Conservation (phyloP, 352 stramenopile species). For the Globisporangium cylindrosporum region DNA sequence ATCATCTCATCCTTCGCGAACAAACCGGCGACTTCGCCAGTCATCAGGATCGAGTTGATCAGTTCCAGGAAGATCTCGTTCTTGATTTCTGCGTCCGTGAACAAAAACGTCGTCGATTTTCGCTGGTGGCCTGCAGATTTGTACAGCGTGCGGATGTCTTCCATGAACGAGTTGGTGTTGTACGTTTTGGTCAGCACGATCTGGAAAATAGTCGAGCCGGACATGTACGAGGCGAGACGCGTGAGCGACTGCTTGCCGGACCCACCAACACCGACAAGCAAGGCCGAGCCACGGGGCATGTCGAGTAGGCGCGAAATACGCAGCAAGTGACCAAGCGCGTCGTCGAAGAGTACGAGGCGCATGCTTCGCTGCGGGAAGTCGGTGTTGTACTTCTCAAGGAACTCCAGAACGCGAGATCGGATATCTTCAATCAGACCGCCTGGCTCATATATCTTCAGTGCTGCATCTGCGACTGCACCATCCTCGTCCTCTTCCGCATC, state of each 20-base stretch:
- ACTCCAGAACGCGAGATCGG: constrained; percentile 90
- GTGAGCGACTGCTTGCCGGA: constrained; percentile 98
- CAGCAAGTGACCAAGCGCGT: constrained; percentile 96
- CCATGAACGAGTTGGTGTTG: constrained; percentile 96
- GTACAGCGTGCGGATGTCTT: constrained; percentile 96
- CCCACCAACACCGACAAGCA: constrained; percentile 97
- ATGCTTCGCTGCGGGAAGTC: constrained; percentile 96
- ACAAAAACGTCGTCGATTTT: constrained; percentile 97
- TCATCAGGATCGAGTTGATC: constrained; percentile 98
- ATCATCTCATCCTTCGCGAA: constrained; percentile 99
- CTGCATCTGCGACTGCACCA: constrained; percentile 91
- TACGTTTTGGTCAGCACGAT: constrained; percentile 99
- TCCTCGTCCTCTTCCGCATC: constrained; percentile 97
- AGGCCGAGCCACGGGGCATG: constrained; percentile 93
- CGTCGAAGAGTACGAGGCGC: constrained; percentile 98
- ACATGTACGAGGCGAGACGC: constrained; percentile 95
- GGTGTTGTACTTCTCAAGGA: constrained; percentile 97
- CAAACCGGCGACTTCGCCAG: constrained; percentile 96
- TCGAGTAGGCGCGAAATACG: constrained; percentile 96
- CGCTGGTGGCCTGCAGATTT: constrained; percentile 95
- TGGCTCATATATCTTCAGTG: constrained; percentile 97
- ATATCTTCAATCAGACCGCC: constrained; percentile 93
- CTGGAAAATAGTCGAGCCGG: constrained; percentile 95
- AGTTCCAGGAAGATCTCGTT: constrained; percentile 99
- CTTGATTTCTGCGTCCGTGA: constrained; percentile 99